Percentiles rank a stretch among this genome's conserved stretches.
Evolutionary conservation across 2,329 filamentous ascomycete species (phyloP).

Genomic region (Saccharata proteae): DNA sequence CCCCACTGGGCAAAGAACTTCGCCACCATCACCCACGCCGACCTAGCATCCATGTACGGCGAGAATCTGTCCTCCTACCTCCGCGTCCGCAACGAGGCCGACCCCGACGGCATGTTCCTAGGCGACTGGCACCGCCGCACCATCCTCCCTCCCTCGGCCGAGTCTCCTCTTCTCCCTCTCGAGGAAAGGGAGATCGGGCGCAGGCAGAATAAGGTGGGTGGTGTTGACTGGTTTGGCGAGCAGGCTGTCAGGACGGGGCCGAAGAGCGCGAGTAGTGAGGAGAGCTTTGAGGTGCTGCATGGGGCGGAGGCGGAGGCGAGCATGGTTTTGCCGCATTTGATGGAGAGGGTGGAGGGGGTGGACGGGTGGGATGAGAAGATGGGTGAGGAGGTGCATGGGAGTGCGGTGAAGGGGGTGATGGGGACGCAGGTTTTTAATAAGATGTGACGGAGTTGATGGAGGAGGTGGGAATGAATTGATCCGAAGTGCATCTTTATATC

Average conservation of each 20-base stretch:
- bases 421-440: slow-evolving; percentile 5
- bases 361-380: slow-evolving; percentile 1
- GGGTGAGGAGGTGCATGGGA: slow-evolving; percentile 2
- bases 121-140: slow-evolving; percentile 78
- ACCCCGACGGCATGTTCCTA: slow-evolving; percentile 77
- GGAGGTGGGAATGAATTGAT: no score
- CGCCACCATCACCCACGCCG: slow-evolving; percentile 40
- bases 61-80: slow-evolving; percentile 55
- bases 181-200: slow-evolving; percentile 32
- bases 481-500: no score
- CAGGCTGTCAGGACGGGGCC: slow-evolving; percentile 14
- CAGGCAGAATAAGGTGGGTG: slow-evolving; percentile 18
- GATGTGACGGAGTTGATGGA: no score
- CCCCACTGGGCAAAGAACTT: slow-evolving; percentile 97
- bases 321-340: slow-evolving; percentile 11
- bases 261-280: slow-evolving; percentile 18
- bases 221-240: slow-evolving; percentile 27
- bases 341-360: not conserved
- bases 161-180: slow-evolving; percentile 20
- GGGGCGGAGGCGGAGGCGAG: slow-evolving; percentile 30
- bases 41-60: slow-evolving; percentile 59
- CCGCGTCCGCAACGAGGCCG: slow-evolving; percentile 54
- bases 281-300: slow-evolving; percentile 36
- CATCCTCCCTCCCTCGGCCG: slow-evolving; percentile 31
- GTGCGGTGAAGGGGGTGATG: not conserved